A percentile compares a stretch with the other conserved stretches of the same genome.
Evolutionary conservation across 768 basidiomycete genomes (phyloP).

Genomic region (Panellus pusillus): DNA sequence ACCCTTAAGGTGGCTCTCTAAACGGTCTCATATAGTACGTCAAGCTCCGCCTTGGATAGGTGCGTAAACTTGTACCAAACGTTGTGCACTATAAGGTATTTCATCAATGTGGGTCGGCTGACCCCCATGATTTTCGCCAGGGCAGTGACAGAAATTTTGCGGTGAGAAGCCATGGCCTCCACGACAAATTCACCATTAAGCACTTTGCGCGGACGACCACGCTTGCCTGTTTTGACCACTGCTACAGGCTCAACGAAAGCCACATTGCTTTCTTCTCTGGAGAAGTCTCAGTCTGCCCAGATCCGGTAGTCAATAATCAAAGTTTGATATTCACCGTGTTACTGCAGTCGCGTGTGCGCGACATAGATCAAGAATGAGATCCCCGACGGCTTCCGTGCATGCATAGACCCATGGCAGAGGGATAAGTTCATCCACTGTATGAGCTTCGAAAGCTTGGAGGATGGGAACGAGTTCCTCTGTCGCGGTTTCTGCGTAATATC

Average conservation of each 20-base stretch:
- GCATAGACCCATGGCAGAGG: slow-evolving; percentile 1
- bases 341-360: neutral
- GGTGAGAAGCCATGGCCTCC: neutral
- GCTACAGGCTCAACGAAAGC: slow-evolving; percentile 5
- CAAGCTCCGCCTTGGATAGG: slow-evolving; percentile 11
- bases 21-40: too few species aligned
- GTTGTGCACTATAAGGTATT: neutral
- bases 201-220: slow-evolving; percentile 4
- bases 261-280: slow-evolving; percentile 4
- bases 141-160: neutral
- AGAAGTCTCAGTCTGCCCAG: neutral
- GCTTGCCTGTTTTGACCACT: neutral
- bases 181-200: neutral
- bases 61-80: slow-evolving; percentile 5
- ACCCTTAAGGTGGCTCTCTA: too few species aligned
- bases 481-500: neutral
- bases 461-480: neutral
- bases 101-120: neutral
- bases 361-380: neutral
- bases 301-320: too few species aligned
- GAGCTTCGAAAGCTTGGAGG: neutral
- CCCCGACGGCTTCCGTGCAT: neutral
- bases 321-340: neutral
- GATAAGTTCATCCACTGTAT: neutral
- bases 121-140: neutral